A percentile compares a stretch with the other conserved stretches of the same genome.
phyloP scores from a whole-genome alignment of 345 rosid species.

The Reutealis trisperma region DNA sequence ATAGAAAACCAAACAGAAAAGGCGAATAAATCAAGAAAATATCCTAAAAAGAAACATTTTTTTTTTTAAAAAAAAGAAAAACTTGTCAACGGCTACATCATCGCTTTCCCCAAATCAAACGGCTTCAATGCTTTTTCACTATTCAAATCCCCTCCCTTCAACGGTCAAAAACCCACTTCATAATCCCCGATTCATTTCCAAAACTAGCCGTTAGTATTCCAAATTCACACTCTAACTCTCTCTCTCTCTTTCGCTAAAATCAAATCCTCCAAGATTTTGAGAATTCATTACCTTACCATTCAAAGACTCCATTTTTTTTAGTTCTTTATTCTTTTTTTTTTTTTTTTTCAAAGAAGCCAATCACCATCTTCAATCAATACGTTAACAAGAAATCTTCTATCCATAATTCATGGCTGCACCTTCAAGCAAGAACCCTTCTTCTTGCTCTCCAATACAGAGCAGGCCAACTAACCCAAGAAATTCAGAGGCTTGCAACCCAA shows the following conservation, averaged over 20 bases:
- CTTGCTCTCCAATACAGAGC: slow-evolving; percentile 30
- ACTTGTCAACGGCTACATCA: slow-evolving; percentile 13
- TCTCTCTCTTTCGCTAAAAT: not conserved
- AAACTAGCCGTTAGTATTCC: slow-evolving; percentile 24
- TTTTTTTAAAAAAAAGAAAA: not conserved
- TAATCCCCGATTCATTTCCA: not conserved
- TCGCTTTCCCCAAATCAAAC: slow-evolving; percentile 1
- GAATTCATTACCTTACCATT: not conserved
- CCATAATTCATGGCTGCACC: slow-evolving; percentile 14
- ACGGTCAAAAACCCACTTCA: slow-evolving; percentile 13
- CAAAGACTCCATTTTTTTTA: not conserved
- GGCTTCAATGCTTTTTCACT: slow-evolving; percentile 8
- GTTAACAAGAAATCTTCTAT: not conserved
- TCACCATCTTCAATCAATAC: no score
- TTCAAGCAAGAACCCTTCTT: slow-evolving; percentile 21
- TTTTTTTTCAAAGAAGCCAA: no score
- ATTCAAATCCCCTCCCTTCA: slow-evolving; percentile 8
- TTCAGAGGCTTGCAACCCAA: slow-evolving; percentile 55
- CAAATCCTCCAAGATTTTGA: not conserved
- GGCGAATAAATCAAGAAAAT: not conserved
- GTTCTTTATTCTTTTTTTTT: no score
- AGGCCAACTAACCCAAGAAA: slow-evolving; percentile 50
- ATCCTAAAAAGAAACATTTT: no score
- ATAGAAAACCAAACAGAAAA: not conserved
- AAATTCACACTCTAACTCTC: not conserved